These are phyloP conservation scores for Coniochaeta sp. DNA, from an alignment of 2,329 filamentous ascomycete species.

Conservation along the genomic window DNA sequence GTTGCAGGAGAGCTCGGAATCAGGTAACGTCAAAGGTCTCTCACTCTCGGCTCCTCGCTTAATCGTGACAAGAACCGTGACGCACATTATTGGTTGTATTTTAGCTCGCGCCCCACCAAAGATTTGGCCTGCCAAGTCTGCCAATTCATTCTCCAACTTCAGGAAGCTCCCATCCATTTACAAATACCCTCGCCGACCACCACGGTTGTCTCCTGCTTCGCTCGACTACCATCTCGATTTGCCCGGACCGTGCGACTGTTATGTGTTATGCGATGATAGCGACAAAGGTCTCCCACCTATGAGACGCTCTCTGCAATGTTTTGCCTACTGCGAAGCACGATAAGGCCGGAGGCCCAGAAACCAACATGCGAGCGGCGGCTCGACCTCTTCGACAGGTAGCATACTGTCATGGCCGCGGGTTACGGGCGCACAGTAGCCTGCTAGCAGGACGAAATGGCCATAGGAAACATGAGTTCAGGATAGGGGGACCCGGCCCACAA, in stretches of 20 bases:
- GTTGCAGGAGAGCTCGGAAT: constrained; percentile 1
- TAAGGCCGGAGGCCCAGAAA: constrained; percentile 4
- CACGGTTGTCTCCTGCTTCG: neutral
- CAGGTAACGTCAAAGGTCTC: neutral
- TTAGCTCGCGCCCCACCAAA: neutral
- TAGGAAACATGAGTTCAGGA: neutral
- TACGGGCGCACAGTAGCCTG: neutral
- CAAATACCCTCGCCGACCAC: neutral
- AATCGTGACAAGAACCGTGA: neutral
- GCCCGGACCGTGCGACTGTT: no score
- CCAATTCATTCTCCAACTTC: no score
- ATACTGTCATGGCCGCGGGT: neutral
- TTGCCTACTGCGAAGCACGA: constrained; percentile 4
- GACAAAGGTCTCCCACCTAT: neutral
- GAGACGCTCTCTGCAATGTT: constrained; percentile 1
- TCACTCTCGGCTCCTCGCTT: constrained; percentile 3
- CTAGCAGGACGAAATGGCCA: neutral
- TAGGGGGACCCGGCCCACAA: neutral
- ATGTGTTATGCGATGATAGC: neutral
- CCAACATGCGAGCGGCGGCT: constrained; percentile 6
- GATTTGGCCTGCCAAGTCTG: neutral
- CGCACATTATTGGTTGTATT: neutral
- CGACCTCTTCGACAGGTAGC: constrained; percentile 4
- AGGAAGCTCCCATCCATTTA: neutral
- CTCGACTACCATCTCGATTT: no score